These are phyloP conservation scores for Haplosporangium sp. DNA, from an alignment of 371 early-diverging fungal genomes.

Conservation along the genomic window DNA sequence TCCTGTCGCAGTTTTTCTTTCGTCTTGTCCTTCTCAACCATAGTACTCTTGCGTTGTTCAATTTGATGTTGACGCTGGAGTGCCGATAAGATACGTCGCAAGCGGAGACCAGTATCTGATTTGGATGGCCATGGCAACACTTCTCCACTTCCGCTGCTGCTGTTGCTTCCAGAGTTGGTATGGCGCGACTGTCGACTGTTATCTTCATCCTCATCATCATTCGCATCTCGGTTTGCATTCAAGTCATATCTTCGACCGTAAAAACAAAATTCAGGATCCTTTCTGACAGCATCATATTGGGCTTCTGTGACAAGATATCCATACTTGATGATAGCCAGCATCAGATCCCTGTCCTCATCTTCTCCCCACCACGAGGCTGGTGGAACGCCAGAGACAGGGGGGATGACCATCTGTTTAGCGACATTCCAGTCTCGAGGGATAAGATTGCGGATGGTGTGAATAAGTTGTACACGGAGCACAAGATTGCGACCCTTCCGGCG, in stretches of 20 bases:
- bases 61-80: constrained; percentile 70
- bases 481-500: constrained; percentile 79
- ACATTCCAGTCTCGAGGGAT: constrained; percentile 68
- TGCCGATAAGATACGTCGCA: constrained; percentile 78
- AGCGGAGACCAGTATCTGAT: constrained; percentile 77
- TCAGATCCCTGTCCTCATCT: constrained; percentile 84
- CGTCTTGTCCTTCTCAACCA: constrained; percentile 57
- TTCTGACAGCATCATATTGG: constrained; percentile 74
- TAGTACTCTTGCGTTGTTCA: constrained; percentile 49
- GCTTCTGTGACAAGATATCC: constrained; percentile 75
- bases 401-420: constrained; percentile 68
- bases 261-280: constrained; percentile 79
- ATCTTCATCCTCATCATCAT: constrained; percentile 56
- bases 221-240: constrained; percentile 40
- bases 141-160: constrained; percentile 24
- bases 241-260: constrained; percentile 67
- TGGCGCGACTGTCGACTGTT: constrained; percentile 25
- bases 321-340: constrained; percentile 83
- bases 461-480: constrained; percentile 79
- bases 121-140: constrained; percentile 71
- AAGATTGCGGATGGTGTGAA: constrained; percentile 78
- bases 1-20: constrained; percentile 56
- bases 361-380: constrained; percentile 88
- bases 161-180: constrained; percentile 15
- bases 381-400: constrained; percentile 59